A percentile compares a stretch with the other conserved stretches of the same genome.
phyloP scores from a whole-genome alignment of 2,329 filamentous ascomycete genomes.

The Hypoxylon sp. region DNA sequence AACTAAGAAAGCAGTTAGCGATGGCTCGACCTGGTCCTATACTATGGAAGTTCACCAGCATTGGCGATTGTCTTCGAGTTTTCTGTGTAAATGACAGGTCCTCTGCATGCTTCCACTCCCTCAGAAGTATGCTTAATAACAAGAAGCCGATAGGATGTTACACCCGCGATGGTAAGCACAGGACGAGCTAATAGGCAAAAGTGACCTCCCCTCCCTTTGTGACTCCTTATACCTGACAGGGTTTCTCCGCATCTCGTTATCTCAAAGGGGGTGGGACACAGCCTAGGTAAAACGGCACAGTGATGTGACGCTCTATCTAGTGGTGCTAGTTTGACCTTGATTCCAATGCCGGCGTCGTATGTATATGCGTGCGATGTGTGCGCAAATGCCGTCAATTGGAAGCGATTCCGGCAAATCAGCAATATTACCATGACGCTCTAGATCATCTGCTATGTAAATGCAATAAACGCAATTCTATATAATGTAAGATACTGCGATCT shows the following conservation, averaged over 20 bases:
- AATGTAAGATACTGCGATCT: too few relatives aligned
- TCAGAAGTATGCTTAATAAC: constrained; percentile 12
- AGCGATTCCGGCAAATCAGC: constrained; percentile 28
- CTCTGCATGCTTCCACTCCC: not conserved
- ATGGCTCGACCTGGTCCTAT: constrained; percentile 13
- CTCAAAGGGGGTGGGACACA: constrained; percentile 3
- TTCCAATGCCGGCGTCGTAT: constrained; percentile 18
- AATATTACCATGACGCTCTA: not conserved
- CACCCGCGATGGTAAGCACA: constrained; percentile 18
- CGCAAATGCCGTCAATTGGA: constrained; percentile 6
- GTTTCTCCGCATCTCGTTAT: constrained; percentile 29
- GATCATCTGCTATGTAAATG: not conserved
- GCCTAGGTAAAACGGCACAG: constrained; percentile 20
- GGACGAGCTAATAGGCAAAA: constrained; percentile 28
- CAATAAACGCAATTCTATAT: too few relatives aligned
- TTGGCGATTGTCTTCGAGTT: constrained; percentile 28
- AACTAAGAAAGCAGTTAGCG: constrained; percentile 19
- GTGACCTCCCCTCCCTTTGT: constrained; percentile 10
- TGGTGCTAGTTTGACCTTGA: not conserved
- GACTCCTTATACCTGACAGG: constrained; percentile 14
- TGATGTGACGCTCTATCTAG: constrained; percentile 8
- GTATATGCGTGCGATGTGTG: constrained; percentile 9
- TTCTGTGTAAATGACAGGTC: constrained; percentile 19
- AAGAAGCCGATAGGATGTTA: constrained; percentile 12
- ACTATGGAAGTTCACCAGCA: constrained; percentile 12